These are phyloP conservation scores for Astrocystis sublimbata DNA, from an alignment of 495 filamentous ascomycete species.

Conservation along the genomic window DNA sequence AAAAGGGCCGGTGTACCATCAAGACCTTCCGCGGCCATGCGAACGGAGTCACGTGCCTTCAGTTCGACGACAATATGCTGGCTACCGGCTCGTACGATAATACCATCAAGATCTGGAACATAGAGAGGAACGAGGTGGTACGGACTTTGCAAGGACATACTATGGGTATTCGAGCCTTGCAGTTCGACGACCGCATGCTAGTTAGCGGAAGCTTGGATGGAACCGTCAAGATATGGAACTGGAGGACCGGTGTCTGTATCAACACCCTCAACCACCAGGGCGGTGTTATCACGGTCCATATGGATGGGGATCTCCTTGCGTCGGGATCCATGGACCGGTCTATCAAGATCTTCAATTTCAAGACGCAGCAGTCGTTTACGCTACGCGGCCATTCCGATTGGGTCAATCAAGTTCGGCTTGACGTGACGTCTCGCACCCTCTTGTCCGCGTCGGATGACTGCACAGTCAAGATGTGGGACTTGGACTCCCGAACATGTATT, in stretches of 20 bases:
- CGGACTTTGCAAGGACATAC: constrained; percentile 81
- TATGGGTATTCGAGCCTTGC: constrained; percentile 79
- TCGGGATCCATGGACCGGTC: constrained; percentile 87
- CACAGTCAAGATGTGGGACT: constrained; percentile 88
- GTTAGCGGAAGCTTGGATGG: constrained; percentile 79
- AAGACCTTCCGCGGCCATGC: constrained; percentile 83
- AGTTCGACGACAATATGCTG: constrained; percentile 91
- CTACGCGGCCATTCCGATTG: constrained; percentile 87
- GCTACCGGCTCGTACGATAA: constrained; percentile 94
- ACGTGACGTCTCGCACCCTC: constrained; percentile 76
- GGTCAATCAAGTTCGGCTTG: constrained; percentile 90
- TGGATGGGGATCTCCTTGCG: constrained; percentile 77
- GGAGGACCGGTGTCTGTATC: constrained; percentile 86
- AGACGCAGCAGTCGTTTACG: constrained; percentile 72
- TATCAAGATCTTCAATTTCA: constrained; percentile 92
- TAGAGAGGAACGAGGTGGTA: constrained; percentile 81
- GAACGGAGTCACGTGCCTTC: constrained; percentile 94
- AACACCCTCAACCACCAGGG: constrained; percentile 75
- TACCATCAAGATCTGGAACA: constrained; percentile 95
- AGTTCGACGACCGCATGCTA: constrained; percentile 89
- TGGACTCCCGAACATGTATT: constrained; percentile 78
- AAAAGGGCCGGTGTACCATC: constrained; percentile 82
- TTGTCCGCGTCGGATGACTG: constrained; percentile 93
- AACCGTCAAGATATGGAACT: constrained; percentile 92
- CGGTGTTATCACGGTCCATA: constrained; percentile 84